Conservation (phyloP, 495 filamentous ascomycete species). For the Penicillium maclennaniae region DNA sequence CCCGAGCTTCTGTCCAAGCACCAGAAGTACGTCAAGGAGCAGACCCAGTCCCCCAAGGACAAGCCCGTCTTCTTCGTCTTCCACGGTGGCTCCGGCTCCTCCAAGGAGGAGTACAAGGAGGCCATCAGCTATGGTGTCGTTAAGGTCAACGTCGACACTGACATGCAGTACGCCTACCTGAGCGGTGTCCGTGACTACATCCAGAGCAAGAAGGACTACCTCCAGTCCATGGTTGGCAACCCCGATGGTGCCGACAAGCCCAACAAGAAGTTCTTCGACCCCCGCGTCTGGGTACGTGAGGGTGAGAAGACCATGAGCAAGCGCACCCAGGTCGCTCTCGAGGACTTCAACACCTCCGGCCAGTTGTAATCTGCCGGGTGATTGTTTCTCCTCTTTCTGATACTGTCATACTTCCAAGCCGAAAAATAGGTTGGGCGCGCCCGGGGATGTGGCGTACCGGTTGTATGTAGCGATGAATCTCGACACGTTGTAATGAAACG, state of each 20-base stretch:
- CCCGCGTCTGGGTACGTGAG: slow-evolving; percentile 71
- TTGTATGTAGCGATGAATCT: slow-evolving; percentile 32
- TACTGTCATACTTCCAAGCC: slow-evolving; percentile 11
- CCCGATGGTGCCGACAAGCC: slow-evolving; percentile 94
- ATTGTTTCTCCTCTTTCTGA: background rate
- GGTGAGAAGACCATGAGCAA: slow-evolving; percentile 95
- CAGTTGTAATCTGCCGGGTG: slow-evolving; percentile 62
- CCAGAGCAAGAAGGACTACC: slow-evolving; percentile 90
- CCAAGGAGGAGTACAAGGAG: slow-evolving; percentile 80
- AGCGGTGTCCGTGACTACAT: slow-evolving; percentile 90
- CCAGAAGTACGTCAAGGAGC: slow-evolving; percentile 81
- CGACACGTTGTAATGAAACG: slow-evolving; percentile 31
- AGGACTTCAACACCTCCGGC: slow-evolving; percentile 87
- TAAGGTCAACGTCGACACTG: slow-evolving; percentile 92
- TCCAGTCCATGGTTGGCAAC: slow-evolving; percentile 82
- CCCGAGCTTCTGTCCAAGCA: slow-evolving; percentile 93
- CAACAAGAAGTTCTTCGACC: slow-evolving; percentile 99
- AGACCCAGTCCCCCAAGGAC: slow-evolving; percentile 59
- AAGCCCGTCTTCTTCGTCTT: slow-evolving; percentile 99
- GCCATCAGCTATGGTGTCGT: slow-evolving; percentile 92
- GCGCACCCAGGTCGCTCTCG: slow-evolving; percentile 73
- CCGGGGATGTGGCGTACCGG: slow-evolving; percentile 25
- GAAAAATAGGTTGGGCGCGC: slow-evolving; percentile 18
- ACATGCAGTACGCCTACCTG: slow-evolving; percentile 71
- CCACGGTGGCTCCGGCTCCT: slow-evolving; percentile 91